Percentiles rank a stretch among this genome's conserved stretches.
Evolutionary conservation across 1,139 yeast genomes (phyloP).

Genomic region (Kurtzmaniella natalensis): DNA sequence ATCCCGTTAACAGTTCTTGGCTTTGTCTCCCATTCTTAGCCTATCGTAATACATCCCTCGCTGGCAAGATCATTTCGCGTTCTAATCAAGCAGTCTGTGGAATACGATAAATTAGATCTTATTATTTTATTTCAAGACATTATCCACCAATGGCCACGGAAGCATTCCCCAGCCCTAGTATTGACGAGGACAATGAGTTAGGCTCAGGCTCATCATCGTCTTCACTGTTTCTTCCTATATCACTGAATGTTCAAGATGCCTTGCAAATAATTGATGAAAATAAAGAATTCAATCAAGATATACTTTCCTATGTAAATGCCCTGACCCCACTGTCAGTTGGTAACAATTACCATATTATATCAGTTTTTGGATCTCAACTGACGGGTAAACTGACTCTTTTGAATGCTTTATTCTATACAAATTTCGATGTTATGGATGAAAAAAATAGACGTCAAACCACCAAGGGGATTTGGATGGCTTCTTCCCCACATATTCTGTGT

Average conservation of each 20-base stretch:
- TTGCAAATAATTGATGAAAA: slow-evolving; percentile 79
- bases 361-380: slow-evolving; percentile 96
- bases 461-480: slow-evolving; percentile 91
- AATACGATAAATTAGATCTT: too few relatives aligned
- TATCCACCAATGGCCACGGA: slow-evolving; percentile 5
- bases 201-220: slow-evolving; percentile 19
- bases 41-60: too few relatives aligned
- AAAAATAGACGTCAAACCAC: slow-evolving; percentile 79
- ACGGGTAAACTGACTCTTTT: slow-evolving; percentile 93
- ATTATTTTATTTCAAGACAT: background rate
- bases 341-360: slow-evolving; percentile 78
- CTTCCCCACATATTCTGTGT: slow-evolving; percentile 44
- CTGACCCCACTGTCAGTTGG: slow-evolving; percentile 43
- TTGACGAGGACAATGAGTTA: slow-evolving; percentile 7
- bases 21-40: too few relatives aligned
- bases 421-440: slow-evolving; percentile 93
- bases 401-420: slow-evolving; percentile 79
- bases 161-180: slow-evolving; percentile 6
- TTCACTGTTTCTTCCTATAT: slow-evolving; percentile 43
- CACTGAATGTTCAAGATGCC: slow-evolving; percentile 35
- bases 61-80: too few relatives aligned
- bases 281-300: slow-evolving; percentile 52
- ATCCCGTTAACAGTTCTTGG: too few relatives aligned
- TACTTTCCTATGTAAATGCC: slow-evolving; percentile 36
- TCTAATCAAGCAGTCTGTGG: too few relatives aligned